Evolutionary conservation across 2,329 filamentous ascomycete species (phyloP).

Genomic region (Ophiocordyceps camponoti-saundersi): DNA sequence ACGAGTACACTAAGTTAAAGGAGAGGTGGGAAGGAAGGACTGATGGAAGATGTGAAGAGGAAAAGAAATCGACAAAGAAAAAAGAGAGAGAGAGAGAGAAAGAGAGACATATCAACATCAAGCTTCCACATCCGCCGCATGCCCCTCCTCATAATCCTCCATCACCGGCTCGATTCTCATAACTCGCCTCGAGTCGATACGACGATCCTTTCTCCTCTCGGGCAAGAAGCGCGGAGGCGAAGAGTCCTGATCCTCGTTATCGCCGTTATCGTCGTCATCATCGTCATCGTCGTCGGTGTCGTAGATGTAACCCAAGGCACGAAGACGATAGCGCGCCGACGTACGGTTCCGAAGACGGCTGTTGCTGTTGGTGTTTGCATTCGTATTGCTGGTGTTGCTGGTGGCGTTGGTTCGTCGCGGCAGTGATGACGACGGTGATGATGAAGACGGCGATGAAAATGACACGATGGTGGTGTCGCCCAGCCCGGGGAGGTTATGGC

Average conservation of each 20-base stretch:
- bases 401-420: neutral
- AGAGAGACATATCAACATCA: neutral
- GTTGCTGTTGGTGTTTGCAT: neutral
- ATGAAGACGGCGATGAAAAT: neutral
- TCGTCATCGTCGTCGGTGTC: too few species aligned
- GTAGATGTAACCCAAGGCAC: too few species aligned
- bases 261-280: too few species aligned
- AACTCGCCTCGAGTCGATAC: neutral
- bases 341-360: neutral
- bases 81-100: neutral
- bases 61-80: neutral
- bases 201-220: too few species aligned
- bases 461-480: too few species aligned
- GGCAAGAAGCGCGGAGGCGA: too few species aligned
- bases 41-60: too few species aligned
- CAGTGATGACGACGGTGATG: neutral
- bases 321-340: too few species aligned
- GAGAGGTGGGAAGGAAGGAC: too few species aligned
- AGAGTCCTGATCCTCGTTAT: too few species aligned
- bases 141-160: neutral
- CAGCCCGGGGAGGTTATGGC: neutral
- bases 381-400: neutral
- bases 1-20: too few species aligned
- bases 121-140: neutral
- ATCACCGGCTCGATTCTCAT: constrained; percentile 1